Percentiles rank a stretch among this genome's conserved stretches.
These are phyloP conservation scores for Adansonia rubrostipa DNA, from an alignment of 441 rosid genomes.

Conservation along the genomic window DNA sequence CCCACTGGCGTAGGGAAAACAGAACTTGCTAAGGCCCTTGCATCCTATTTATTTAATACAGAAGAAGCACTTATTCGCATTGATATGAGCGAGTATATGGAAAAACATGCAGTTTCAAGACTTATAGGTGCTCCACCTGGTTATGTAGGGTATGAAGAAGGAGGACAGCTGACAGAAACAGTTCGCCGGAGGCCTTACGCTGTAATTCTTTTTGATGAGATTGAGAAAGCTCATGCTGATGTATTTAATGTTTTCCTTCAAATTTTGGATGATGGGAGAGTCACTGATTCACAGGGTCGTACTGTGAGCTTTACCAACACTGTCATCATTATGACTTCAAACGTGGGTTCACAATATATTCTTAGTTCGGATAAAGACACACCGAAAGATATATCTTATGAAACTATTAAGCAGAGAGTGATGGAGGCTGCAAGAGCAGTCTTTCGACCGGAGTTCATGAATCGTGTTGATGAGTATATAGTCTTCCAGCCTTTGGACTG, in stretches of 20 bases:
- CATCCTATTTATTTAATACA: constrained; percentile 85
- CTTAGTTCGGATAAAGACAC: constrained; percentile 59
- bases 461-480: constrained; percentile 91
- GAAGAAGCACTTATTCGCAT: constrained; percentile 93
- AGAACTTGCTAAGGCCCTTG: constrained; percentile 92
- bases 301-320: constrained; percentile 92
- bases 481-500: constrained; percentile 95
- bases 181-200: constrained; percentile 92
- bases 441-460: constrained; percentile 96
- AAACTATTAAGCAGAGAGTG: constrained; percentile 77
- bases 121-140: constrained; percentile 98
- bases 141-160: constrained; percentile 97
- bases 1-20: constrained; percentile 99
- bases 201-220: constrained; percentile 94
- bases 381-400: constrained; percentile 67
- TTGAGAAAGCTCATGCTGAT: constrained; percentile 92
- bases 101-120: constrained; percentile 92
- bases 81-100: constrained; percentile 99
- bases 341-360: constrained; percentile 91
- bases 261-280: constrained; percentile 92
- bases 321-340: constrained; percentile 91
- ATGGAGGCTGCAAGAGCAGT: constrained; percentile 92
- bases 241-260: constrained; percentile 95
- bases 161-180: constrained; percentile 90
- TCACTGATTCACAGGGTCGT: constrained; percentile 94